Conservation (phyloP, 305 asterid genomes). For the Lippia alba region DNA sequence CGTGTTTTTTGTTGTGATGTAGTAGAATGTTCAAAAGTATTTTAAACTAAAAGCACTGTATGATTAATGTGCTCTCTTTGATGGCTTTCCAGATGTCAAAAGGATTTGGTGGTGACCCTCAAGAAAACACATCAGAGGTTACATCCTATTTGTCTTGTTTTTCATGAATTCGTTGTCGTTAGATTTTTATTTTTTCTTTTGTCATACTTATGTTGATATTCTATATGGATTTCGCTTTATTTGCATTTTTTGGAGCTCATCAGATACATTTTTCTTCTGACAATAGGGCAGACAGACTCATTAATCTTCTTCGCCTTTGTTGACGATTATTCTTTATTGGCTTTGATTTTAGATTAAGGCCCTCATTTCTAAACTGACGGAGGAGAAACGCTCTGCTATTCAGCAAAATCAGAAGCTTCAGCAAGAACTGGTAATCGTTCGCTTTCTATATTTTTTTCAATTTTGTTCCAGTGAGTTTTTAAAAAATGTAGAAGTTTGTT, state of each 20-base stretch:
- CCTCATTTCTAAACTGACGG: conserved; percentile 62
- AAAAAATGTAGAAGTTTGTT: no score
- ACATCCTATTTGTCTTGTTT: conserved; percentile 23
- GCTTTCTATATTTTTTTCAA: conserved; percentile 21
- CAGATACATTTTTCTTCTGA: conserved; percentile 1
- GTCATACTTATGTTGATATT: no score
- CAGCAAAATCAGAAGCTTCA: conserved; percentile 66
- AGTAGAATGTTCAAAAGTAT: conserved; percentile 7
- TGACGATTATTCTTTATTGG: conserved; percentile 10
- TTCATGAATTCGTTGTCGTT: conserved; percentile 7
- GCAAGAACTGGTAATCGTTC: conserved; percentile 66
- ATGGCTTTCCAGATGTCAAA: conserved; percentile 57
- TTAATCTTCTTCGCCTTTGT: neutral
- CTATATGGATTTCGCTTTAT: neutral
- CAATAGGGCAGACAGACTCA: neutral
- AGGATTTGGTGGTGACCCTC: conserved; percentile 48
- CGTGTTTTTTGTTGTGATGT: neutral
- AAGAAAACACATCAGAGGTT: conserved; percentile 65
- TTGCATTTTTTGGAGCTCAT: conserved; percentile 14
- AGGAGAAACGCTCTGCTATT: conserved; percentile 56
- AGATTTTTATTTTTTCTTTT: conserved; percentile 16
- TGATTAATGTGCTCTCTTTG: conserved; percentile 24
- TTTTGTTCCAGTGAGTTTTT: no score
- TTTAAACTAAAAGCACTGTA: conserved; percentile 2
- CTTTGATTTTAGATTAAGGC: conserved; percentile 56